Evolutionary conservation across 164 flowering plant genomes (phyloP).

Genomic region (Protea cynaroides): DNA sequence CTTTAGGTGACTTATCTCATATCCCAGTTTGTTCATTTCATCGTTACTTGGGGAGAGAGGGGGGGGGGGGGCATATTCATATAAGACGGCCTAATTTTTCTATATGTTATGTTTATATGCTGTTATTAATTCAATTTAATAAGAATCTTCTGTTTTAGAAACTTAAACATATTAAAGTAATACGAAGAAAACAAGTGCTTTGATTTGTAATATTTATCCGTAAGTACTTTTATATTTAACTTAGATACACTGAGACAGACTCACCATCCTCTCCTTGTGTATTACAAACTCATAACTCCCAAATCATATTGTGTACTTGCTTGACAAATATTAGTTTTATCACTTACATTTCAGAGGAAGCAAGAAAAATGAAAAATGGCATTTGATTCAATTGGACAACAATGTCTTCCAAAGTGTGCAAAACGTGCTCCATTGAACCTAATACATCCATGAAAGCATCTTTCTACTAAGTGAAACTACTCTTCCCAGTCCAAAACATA

Average conservation of each 20-base stretch:
- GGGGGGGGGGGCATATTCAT: background rate
- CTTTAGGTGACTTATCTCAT: conserved; percentile 41
- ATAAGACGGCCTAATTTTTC: background rate
- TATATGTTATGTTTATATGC: background rate
- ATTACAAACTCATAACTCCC: background rate
- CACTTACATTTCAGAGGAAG: background rate
- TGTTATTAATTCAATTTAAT: background rate
- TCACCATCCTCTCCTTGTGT: background rate
- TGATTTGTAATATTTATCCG: background rate
- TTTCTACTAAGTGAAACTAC: too few species aligned
- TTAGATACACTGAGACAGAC: background rate
- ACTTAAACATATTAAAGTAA: background rate
- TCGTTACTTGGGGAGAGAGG: too few species aligned
- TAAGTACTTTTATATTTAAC: too few species aligned
- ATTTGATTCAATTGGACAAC: background rate
- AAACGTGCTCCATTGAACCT: too few species aligned
- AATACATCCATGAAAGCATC: too few species aligned
- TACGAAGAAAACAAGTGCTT: background rate
- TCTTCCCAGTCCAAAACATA: too few species aligned
- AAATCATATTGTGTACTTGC: background rate
- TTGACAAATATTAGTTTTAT: background rate
- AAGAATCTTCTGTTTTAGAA: background rate
- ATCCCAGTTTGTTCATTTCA: background rate
- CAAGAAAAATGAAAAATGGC: background rate
- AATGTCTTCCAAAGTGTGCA: too few species aligned